Evolutionary conservation across 2,329 filamentous ascomycete genomes (phyloP).

Genomic region (Gliomastix tumulicola): DNA sequence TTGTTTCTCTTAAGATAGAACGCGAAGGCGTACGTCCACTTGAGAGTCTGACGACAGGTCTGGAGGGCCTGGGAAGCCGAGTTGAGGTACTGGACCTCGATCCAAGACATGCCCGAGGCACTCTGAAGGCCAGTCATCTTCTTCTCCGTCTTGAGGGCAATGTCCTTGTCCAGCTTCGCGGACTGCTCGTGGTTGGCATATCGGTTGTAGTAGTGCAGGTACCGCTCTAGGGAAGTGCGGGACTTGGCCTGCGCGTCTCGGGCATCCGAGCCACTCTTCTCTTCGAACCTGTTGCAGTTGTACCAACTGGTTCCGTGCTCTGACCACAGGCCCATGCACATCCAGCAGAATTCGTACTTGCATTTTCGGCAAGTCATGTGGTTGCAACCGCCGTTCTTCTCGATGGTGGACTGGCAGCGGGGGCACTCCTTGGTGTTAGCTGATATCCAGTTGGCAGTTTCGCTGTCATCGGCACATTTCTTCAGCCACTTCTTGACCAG

Average conservation of each 20-base stretch:
- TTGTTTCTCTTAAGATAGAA: constrained; percentile 97
- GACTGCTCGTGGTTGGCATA: constrained; percentile 99
- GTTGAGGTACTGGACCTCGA: constrained; percentile 95
- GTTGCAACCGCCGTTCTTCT: constrained; percentile 98
- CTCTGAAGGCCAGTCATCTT: constrained; percentile 98
- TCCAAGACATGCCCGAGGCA: constrained; percentile 95
- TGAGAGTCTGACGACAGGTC: constrained; percentile 94
- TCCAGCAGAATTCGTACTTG: constrained; percentile 98
- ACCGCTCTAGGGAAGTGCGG: constrained; percentile 86
- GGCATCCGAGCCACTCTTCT: constrained; percentile 88
- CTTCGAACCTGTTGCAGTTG: constrained; percentile 96
- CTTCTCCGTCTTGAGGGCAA: constrained; percentile 93
- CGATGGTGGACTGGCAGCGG: constrained; percentile 91
- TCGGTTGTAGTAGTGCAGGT: constrained; percentile 97
- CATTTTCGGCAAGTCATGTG: constrained; percentile 98
- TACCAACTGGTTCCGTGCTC: constrained; percentile 99
- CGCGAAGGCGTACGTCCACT: constrained; percentile 99
- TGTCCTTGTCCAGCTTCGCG: constrained; percentile 91
- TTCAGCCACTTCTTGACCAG: constrained; percentile 94
- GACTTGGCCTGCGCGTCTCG: constrained; percentile 89
- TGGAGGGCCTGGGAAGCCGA: constrained; percentile 89
- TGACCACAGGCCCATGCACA: constrained; percentile 99
- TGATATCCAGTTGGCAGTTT: constrained; percentile 99
- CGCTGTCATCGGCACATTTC: constrained; percentile 96
- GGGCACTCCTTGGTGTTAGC: constrained; percentile 98